phyloP scores from a whole-genome alignment of 768 basidiomycete species.

The Neoboletus magnificus region DNA sequence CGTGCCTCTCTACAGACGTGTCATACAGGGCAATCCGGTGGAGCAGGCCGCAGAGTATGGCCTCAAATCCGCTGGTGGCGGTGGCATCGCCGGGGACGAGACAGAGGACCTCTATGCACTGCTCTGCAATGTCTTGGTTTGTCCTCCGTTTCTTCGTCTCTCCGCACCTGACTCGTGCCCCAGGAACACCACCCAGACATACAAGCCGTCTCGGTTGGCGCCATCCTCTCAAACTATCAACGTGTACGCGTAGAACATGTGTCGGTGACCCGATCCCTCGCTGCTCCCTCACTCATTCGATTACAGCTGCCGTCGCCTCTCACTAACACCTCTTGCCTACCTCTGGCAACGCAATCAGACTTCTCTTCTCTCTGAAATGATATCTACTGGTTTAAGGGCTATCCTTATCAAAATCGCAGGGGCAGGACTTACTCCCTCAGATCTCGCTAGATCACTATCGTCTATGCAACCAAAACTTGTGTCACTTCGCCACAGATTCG shows the following conservation, averaged over 20 bases:
- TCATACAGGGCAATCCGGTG: conserved; percentile 79
- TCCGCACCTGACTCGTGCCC: neutral
- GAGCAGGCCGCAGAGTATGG: conserved; percentile 89
- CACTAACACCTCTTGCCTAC: conserved; percentile 77
- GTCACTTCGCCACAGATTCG: conserved; percentile 75
- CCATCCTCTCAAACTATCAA: conserved; percentile 97
- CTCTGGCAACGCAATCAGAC: conserved; percentile 93
- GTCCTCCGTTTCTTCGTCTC: conserved; percentile 7
- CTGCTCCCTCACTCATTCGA: conserved; percentile 1
- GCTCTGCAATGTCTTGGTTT: conserved; percentile 73
- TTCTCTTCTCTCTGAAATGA: conserved; percentile 86
- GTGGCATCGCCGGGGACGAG: conserved; percentile 79
- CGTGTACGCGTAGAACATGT: conserved; percentile 97
- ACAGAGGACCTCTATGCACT: conserved; percentile 89
- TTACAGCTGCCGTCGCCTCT: conserved; percentile 73
- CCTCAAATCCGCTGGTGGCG: conserved; percentile 44
- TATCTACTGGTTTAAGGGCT: conserved; percentile 70
- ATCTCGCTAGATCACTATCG: conserved; percentile 74
- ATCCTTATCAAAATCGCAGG: conserved; percentile 96
- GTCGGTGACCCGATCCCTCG: conserved; percentile 40
- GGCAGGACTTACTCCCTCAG: conserved; percentile 73
- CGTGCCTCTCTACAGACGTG: conserved; percentile 78
- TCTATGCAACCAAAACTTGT: conserved; percentile 71
- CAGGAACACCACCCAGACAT: conserved; percentile 78
- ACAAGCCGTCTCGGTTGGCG: conserved; percentile 87